Evolutionary conservation across 2,329 filamentous ascomycete genomes (phyloP).

Genomic region (Microdochium nivale): DNA sequence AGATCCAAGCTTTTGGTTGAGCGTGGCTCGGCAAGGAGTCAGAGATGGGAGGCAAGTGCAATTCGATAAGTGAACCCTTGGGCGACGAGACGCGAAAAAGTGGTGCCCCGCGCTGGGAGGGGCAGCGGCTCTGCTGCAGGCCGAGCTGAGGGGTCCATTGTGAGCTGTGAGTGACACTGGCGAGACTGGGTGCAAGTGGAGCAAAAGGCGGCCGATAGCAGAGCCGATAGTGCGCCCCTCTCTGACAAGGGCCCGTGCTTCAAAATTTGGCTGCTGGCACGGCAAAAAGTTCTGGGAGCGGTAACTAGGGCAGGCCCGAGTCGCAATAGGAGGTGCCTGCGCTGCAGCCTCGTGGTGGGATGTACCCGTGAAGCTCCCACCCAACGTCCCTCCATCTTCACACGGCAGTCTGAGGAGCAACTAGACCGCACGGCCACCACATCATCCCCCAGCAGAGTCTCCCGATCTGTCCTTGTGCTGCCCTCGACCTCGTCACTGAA

Average conservation of each 20-base stretch:
- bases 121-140: neutral
- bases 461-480: neutral
- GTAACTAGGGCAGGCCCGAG: neutral
- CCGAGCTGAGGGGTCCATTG: neutral
- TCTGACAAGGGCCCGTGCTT: neutral
- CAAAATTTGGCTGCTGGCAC: conserved; percentile 1
- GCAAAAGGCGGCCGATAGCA: too few relatives aligned
- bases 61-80: neutral
- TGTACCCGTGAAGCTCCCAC: neutral
- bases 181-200: too few relatives aligned
- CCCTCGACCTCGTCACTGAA: neutral
- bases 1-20: neutral
- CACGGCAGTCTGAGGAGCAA: neutral
- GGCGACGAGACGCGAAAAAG: neutral
- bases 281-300: neutral
- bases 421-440: neutral
- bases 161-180: neutral
- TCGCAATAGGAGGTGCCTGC: neutral
- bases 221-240: neutral
- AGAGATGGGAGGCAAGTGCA: neutral
- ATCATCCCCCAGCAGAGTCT: neutral
- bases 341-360: neutral
- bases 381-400: neutral
- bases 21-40: neutral
- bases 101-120: neutral